These are phyloP conservation scores for Aureobasidium leucospermi DNA, from an alignment of 2,329 filamentous ascomycete species.

Conservation along the genomic window DNA sequence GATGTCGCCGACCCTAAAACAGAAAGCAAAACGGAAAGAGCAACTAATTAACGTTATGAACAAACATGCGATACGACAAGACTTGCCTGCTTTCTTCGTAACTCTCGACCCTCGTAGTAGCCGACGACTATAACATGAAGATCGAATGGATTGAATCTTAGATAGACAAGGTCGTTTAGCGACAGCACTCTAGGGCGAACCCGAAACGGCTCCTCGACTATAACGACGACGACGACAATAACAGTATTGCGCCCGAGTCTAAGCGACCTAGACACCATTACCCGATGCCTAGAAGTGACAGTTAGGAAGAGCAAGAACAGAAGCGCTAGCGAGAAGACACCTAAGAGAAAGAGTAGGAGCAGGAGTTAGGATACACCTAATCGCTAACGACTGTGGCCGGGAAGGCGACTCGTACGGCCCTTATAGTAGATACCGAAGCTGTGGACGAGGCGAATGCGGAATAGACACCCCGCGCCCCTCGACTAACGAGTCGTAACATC, in stretches of 20 bases:
- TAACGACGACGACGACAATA: conserved; percentile 7
- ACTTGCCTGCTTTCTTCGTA: conserved; percentile 8
- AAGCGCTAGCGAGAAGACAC: conserved; percentile 8
- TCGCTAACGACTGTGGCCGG: conserved; percentile 3
- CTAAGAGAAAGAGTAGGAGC: conserved; percentile 10
- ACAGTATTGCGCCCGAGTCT: conserved; percentile 10
- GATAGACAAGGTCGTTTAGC: conserved; percentile 4
- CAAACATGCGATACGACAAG: conserved; percentile 8
- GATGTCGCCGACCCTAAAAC: conserved; percentile 8
- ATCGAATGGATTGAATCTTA: conserved; percentile 9
- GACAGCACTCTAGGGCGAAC: conserved; percentile 10
- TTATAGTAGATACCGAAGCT: conserved; percentile 6
- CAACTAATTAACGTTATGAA: conserved; percentile 4
- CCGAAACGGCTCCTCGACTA: conserved; percentile 1
- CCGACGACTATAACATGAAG: conserved; percentile 6
- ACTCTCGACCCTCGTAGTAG: neutral
- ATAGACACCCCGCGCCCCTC: conserved; percentile 9
- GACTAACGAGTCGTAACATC: no score
- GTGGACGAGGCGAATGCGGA: conserved; percentile 9
- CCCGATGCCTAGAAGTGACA: neutral
- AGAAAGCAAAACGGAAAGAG: conserved; percentile 9
- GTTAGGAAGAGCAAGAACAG: conserved; percentile 7
- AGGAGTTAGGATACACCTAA: conserved; percentile 1
- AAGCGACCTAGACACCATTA: no score
- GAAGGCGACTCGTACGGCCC: neutral